Evolutionary conservation across 495 filamentous ascomycete species (phyloP).

Genomic region (Talaromyces liani): DNA sequence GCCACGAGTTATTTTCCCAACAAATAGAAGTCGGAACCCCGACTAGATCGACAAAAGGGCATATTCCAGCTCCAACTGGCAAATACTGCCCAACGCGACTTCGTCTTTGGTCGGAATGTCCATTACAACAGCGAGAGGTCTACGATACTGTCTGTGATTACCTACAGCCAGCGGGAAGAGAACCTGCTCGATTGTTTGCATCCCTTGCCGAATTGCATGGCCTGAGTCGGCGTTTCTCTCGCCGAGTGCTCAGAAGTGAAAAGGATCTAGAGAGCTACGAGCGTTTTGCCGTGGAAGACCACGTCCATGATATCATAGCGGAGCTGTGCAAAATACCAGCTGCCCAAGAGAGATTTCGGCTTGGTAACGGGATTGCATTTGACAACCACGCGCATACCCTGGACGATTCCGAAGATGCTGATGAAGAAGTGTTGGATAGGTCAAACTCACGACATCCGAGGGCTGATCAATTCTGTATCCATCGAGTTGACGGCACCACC

Average conservation of each 20-base stretch:
- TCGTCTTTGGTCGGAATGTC: conserved; percentile 23
- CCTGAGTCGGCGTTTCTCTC: conserved; percentile 9
- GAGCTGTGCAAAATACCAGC: conserved; percentile 22
- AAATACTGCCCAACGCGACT: conserved; percentile 25
- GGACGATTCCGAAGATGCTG: background rate
- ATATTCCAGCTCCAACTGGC: conserved; percentile 21
- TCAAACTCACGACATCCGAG: background rate
- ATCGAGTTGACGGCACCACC: too few species aligned
- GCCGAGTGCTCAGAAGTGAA: conserved; percentile 21
- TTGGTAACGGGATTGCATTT: conserved; percentile 17
- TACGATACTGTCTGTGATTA: conserved; percentile 20
- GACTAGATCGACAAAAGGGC: conserved; percentile 24
- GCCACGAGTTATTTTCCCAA: conserved; percentile 25
- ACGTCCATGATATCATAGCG: conserved; percentile 20
- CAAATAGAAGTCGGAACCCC: conserved; percentile 12
- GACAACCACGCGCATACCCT: background rate
- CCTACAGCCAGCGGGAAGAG: conserved; percentile 14
- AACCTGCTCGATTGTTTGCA: conserved; percentile 14
- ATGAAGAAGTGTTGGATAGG: background rate
- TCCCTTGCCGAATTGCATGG: conserved; percentile 17
- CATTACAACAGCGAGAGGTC: conserved; percentile 18
- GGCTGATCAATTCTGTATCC: too few species aligned
- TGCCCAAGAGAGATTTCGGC: conserved; percentile 17
- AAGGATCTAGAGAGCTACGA: conserved; percentile 27
- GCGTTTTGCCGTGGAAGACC: conserved; percentile 21